Percentiles rank a stretch among this genome's conserved stretches.
phyloP scores from a whole-genome alignment of 768 basidiomycete species.

The Pleurotus pulmonarius region DNA sequence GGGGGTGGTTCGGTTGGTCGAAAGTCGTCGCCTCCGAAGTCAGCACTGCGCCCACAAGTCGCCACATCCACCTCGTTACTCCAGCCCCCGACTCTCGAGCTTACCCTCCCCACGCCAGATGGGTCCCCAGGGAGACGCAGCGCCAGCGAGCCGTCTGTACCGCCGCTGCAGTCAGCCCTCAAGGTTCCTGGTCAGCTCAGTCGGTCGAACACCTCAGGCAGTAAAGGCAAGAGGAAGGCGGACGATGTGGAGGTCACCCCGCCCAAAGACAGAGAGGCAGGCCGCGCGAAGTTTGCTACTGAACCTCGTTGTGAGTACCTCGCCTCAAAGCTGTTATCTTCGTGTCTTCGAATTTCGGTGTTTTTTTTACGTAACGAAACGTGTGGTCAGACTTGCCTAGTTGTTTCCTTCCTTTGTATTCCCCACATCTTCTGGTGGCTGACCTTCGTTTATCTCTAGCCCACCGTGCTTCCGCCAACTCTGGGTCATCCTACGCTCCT shows the following conservation, averaged over 20 bases:
- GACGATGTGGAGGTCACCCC: conserved; percentile 60
- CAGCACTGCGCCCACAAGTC: conserved; percentile 15
- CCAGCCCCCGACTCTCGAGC: conserved; percentile 32
- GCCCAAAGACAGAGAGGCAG: conserved; percentile 50
- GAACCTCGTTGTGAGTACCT: conserved; percentile 55
- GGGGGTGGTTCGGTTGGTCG: not conserved
- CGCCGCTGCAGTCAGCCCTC: not conserved
- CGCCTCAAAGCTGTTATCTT: conserved; percentile 13
- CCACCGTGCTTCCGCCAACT: conserved; percentile 47
- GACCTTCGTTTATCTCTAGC: conserved; percentile 26
- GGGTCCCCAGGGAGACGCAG: conserved; percentile 20
- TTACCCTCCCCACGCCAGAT: conserved; percentile 38
- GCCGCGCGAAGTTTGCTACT: conserved; percentile 58
- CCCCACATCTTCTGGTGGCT: conserved; percentile 12
- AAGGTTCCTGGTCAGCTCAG: conserved; percentile 2
- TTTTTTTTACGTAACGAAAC: conserved; percentile 13
- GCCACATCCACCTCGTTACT: conserved; percentile 28
- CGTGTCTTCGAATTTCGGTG: conserved; percentile 8
- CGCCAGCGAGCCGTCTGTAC: not conserved
- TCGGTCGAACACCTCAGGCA: not conserved
- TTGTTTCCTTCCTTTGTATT: not conserved
- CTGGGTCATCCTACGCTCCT: conserved; percentile 54
- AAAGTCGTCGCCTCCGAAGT: conserved; percentile 3
- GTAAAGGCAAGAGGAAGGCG: conserved; percentile 68
- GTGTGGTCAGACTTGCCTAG: not conserved